phyloP scores from a whole-genome alignment of 2,329 filamentous ascomycete species.

The Ustilaginoidea virens region DNA sequence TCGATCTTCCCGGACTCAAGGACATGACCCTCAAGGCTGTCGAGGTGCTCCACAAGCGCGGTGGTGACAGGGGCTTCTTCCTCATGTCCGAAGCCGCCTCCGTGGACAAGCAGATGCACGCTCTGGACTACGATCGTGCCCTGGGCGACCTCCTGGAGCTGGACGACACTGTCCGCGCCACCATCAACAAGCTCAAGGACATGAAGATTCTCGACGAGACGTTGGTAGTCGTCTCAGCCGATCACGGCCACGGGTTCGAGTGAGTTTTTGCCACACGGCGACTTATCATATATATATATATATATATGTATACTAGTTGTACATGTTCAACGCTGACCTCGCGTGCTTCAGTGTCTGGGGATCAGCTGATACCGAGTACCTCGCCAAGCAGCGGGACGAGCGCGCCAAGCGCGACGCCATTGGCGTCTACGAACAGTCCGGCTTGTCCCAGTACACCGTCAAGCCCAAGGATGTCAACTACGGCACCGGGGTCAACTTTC shows the following conservation, averaged over 20 bases:
- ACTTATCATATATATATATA: no score
- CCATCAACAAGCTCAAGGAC: constrained; percentile 51
- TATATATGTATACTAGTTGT: no score
- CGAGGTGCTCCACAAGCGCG: constrained; percentile 55
- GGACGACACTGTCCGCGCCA: constrained; percentile 67
- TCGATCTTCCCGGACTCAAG: constrained; percentile 68
- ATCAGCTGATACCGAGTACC: constrained; percentile 64
- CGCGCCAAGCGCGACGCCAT: constrained; percentile 63
- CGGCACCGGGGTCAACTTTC: constrained; percentile 61
- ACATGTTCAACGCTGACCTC: no score
- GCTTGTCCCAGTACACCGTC: constrained; percentile 59
- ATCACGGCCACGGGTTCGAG: constrained; percentile 82
- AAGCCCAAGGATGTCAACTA: constrained; percentile 46
- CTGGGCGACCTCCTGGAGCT: constrained; percentile 75
- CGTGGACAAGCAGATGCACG: constrained; percentile 84
- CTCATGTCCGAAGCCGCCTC: constrained; percentile 77
- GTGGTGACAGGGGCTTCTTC: constrained; percentile 62
- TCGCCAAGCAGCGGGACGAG: constrained; percentile 46
- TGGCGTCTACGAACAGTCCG: constrained; percentile 58
- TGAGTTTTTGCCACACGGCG: constrained; percentile 14
- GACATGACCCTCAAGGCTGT: constrained; percentile 84
- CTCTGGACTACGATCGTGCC: constrained; percentile 70
- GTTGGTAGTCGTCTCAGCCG: constrained; percentile 66
- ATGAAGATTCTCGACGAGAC: constrained; percentile 59
- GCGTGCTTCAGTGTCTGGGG: constrained; percentile 59